These are phyloP conservation scores for Coniella vitis DNA, from an alignment of 2,329 filamentous ascomycete species.

Conservation along the genomic window DNA sequence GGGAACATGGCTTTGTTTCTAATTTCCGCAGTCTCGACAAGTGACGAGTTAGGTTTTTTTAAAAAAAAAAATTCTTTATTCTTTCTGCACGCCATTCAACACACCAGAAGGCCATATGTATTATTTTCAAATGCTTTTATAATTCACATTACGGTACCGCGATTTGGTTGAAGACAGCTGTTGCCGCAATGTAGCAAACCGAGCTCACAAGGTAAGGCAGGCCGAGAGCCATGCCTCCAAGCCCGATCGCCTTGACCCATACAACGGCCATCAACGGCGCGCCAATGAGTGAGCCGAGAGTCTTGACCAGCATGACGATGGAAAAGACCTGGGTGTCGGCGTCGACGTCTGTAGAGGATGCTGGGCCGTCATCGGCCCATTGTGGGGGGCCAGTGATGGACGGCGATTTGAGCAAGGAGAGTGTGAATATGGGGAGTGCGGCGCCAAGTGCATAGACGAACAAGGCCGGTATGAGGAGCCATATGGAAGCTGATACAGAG, in stretches of 20 bases:
- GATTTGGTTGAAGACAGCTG: conserved; percentile 24
- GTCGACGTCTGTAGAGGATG: conserved; percentile 16
- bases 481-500: conserved; percentile 30
- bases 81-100: too few species aligned
- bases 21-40: background rate
- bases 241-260: conserved; percentile 38
- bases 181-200: conserved; percentile 30
- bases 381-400: conserved; percentile 19
- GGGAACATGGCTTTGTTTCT: conserved; percentile 13
- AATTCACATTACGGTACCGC: background rate
- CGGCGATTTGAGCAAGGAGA: conserved; percentile 40
- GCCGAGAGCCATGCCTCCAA: conserved; percentile 29
- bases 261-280: conserved; percentile 39
- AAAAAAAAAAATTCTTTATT: too few species aligned
- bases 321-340: conserved; percentile 38
- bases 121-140: background rate
- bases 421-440: conserved; percentile 42
- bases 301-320: conserved; percentile 45
- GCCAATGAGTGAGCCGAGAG: conserved; percentile 39
- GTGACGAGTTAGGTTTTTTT: too few species aligned
- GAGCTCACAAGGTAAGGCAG: conserved; percentile 35
- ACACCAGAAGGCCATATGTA: too few species aligned
- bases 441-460: conserved; percentile 42
- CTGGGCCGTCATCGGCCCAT: conserved; percentile 5
- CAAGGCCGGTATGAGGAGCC: conserved; percentile 35